A percentile compares a stretch with the other conserved stretches of the same genome.
phyloP scores from a whole-genome alignment of 176 grass and related monocot species.

The barley (Hordeum vulgare) region DNA sequence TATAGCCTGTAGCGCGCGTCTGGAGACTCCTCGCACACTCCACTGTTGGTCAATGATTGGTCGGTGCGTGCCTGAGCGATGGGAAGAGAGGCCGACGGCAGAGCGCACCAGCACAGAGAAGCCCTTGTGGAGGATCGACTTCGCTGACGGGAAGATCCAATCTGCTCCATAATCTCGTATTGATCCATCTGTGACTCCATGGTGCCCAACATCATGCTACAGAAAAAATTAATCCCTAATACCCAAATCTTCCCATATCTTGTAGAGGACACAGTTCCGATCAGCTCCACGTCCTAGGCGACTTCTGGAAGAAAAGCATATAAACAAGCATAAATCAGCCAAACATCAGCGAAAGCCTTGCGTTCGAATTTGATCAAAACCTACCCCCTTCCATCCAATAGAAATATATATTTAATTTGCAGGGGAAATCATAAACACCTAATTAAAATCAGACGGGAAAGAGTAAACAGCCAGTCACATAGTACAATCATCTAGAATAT shows the following conservation, averaged over 20 bases:
- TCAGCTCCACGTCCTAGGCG: neutral
- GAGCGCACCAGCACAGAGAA: no score
- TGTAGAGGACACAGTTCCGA: neutral
- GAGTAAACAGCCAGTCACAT: neutral
- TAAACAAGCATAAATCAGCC: neutral
- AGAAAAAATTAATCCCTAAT: neutral
- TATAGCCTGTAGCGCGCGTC: no score
- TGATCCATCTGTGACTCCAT: conserved; percentile 98
- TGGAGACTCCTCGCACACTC: no score
- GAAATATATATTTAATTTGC: neutral
- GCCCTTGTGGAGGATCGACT: no score
- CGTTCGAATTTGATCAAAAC: conserved; percentile 18
- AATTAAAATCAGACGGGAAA: neutral
- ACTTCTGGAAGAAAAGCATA: conserved; percentile 22
- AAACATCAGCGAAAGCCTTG: neutral
- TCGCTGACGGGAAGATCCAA: no score
- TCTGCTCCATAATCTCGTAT: conserved; percentile 97
- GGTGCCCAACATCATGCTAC: conserved; percentile 21
- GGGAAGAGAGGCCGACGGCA: no score
- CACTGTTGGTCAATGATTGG: no score
- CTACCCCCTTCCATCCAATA: conserved; percentile 17
- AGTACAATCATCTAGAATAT: neutral
- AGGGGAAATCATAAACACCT: no score
- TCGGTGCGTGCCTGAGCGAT: no score
- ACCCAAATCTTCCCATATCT: neutral